Base-by-base conservation (phyloP, 768 basidiomycete genomes). In the Stropharia rugosoannulata region DNA sequence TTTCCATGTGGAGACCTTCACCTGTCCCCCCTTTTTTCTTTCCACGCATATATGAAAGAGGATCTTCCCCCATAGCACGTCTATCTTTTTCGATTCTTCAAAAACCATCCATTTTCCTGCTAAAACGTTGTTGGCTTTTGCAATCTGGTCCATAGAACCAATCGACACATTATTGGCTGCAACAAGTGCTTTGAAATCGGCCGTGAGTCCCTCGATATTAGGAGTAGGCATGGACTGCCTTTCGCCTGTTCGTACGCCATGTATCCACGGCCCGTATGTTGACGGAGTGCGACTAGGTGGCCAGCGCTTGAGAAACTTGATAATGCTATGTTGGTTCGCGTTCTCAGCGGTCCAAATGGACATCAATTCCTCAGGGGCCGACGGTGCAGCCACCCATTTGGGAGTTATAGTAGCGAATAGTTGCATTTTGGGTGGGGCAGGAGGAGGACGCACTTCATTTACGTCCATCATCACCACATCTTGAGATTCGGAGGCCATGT, bases 101-200 rank as follows among this genome's bases (percentile, higher is more conserved):
- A 74, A 75, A 10, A 77, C 61, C 54, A 77, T 62, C 74, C 76
- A 76, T 48, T 76, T 75, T n/a, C 73, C 74, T 3, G 60, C 48
- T 5, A 72, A 43, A 7, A 72, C 67, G 15, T 65, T 60, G 55
- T 74, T 66, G 7, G 65, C 56, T 32, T 56, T 64, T n/a, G 75
- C 72, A 41, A 76, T 64, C 15, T 62, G 49, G 51, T 77, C 75
- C 8, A 77, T 57, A 5, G 60, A 54, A 15, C 68, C 67, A 18
- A 68, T 63, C 0, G 68, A 71, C 22, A 75, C 69, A 4, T 61
- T 57, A 25, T 59, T 50, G 11, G 61, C 51, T 7, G 64, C 58
- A 16, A 65, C 55, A 5, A 74, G 60, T 15, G 51, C 49, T 8
- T 67, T 27, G 39, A 64, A 54, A 42, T 57, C 62, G 19, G 57